These are phyloP conservation scores for Lepidium africanum DNA, from an alignment of 345 rosid genomes.

Conservation along the genomic window DNA sequence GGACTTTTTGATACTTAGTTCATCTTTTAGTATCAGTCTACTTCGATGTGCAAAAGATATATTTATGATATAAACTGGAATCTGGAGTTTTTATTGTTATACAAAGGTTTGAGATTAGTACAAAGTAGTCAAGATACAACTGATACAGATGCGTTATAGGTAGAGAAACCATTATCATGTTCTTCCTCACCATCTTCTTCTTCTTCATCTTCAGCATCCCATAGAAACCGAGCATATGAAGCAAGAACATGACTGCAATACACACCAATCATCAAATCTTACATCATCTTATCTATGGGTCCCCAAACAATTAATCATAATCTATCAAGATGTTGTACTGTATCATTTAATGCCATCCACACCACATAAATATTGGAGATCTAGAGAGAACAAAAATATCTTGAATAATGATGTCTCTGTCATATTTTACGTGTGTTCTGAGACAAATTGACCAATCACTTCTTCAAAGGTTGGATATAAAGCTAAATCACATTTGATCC, in stretches of 20 bases:
- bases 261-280: neutral
- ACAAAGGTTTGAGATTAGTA: slow-evolving; percentile 14
- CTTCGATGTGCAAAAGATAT: too few species aligned
- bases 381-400: neutral
- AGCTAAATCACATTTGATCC: slow-evolving; percentile 12
- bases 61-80: slow-evolving; percentile 7
- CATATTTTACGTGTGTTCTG: neutral
- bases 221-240: slow-evolving; percentile 68
- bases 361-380: neutral
- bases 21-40: too few species aligned
- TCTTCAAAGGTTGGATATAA: slow-evolving; percentile 17
- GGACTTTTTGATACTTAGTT: too few species aligned
- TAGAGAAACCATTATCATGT: slow-evolving; percentile 14
- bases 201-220: slow-evolving; percentile 61
- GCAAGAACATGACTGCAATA: slow-evolving; percentile 52
- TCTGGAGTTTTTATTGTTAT: neutral
- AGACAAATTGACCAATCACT: slow-evolving; percentile 15
- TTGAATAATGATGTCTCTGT: neutral
- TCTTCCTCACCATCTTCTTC: slow-evolving; percentile 22
- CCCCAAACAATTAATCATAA: neutral
- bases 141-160: slow-evolving; percentile 19
- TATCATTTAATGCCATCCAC: neutral
- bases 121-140: slow-evolving; percentile 19
- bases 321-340: neutral
- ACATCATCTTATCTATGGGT: neutral